Conservation (phyloP, 2,329 filamentous ascomycete species). For the Fusarium lateritium region DNA sequence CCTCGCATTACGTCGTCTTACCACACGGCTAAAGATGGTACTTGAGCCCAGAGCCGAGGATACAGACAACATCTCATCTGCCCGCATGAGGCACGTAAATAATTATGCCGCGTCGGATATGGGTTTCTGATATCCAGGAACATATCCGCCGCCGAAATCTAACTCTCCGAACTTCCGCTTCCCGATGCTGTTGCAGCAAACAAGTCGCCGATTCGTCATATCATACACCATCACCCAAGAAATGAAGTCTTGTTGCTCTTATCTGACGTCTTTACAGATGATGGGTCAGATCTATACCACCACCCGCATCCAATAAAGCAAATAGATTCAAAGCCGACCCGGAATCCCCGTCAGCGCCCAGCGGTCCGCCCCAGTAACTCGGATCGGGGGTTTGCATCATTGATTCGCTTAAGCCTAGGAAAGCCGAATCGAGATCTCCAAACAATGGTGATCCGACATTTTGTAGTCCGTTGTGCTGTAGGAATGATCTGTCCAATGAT, state of each 20-base stretch:
- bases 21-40: slow-evolving; percentile 15
- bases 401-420: slow-evolving; percentile 56
- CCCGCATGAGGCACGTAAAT: background rate
- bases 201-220: background rate
- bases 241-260: background rate
- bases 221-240: background rate
- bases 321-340: slow-evolving; percentile 65
- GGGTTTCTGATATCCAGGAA: slow-evolving; percentile 2
- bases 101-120: slow-evolving; percentile 3
- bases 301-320: slow-evolving; percentile 65
- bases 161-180: slow-evolving; percentile 28
- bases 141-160: background rate
- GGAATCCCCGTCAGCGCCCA: slow-evolving; percentile 60
- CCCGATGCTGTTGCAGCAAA: background rate
- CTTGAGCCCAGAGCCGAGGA: slow-evolving; percentile 1
- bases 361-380: slow-evolving; percentile 56
- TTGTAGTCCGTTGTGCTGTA: slow-evolving; percentile 49
- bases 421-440: slow-evolving; percentile 56
- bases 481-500: slow-evolving; percentile 48
- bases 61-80: background rate
- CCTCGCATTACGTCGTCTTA: slow-evolving; percentile 8
- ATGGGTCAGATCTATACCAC: slow-evolving; percentile 66
- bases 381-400: slow-evolving; percentile 60
- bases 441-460: slow-evolving; percentile 52
- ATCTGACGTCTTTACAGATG: slow-evolving; percentile 48